phyloP scores from a whole-genome alignment of 2,329 filamentous ascomycete genomes.

The Cladosporium sphaerospermum region DNA sequence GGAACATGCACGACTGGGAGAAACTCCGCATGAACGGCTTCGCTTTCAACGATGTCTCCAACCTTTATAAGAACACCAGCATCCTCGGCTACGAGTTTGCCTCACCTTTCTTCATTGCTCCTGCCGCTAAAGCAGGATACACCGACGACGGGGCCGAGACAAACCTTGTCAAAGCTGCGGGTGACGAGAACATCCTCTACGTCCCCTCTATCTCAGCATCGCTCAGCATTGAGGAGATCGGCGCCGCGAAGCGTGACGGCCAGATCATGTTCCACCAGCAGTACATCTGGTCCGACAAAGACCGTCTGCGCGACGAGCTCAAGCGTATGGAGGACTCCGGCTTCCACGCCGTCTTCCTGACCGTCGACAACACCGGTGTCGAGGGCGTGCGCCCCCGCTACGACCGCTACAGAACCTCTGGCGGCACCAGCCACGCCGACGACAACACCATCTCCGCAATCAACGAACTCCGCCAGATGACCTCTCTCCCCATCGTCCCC shows the following conservation, averaged over 20 bases:
- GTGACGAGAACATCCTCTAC: conserved; percentile 46
- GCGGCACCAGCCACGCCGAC: conserved; percentile 27
- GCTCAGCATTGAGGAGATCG: conserved; percentile 30
- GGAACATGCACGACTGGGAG: conserved; percentile 24
- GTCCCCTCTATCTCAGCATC: conserved; percentile 37
- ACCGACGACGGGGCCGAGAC: conserved; percentile 49
- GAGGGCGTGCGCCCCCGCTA: conserved; percentile 34
- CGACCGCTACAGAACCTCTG: conserved; percentile 26
- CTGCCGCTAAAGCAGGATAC: conserved; percentile 86
- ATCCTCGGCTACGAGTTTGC: conserved; percentile 81
- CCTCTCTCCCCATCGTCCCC: conserved; percentile 38
- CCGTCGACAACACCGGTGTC: conserved; percentile 35
- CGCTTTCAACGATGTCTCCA: conserved; percentile 21
- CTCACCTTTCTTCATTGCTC: conserved; percentile 89
- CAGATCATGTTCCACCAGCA: conserved; percentile 39
- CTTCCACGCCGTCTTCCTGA: conserved; percentile 37
- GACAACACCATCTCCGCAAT: conserved; percentile 32
- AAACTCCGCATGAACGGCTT: conserved; percentile 25
- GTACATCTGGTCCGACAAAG: conserved; percentile 44
- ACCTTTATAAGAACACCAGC: conserved; percentile 50
- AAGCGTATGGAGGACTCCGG: conserved; percentile 46
- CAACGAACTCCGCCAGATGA: conserved; percentile 31
- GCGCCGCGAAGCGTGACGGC: conserved; percentile 20
- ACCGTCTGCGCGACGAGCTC: conserved; percentile 35
- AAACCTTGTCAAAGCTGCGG: conserved; percentile 43